Evolutionary conservation across 1,284 basidiomycete genomes (phyloP), one percentile per base, ranked within the genome.

Genomic region (Cryptococcus sp.): DNA sequence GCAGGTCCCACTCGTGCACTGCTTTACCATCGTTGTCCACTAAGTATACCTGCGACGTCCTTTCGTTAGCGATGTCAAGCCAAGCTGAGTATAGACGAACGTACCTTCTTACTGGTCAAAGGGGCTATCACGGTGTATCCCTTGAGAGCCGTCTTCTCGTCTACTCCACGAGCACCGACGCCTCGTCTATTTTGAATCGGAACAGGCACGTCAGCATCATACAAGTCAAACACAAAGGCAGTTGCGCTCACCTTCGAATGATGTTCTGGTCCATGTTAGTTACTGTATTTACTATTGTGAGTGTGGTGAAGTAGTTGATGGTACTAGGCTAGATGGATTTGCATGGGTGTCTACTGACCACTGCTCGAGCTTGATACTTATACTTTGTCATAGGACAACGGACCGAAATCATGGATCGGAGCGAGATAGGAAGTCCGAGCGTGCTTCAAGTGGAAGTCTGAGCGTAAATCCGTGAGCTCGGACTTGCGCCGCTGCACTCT

Each of bases 181-280:
- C 62, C 62, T 16, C 62, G 52, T 34, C 62, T 58, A 16, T 19
- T 34, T 13, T 7, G 8, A 34, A 6, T 22, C 13, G 20, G 41
- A 13, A 45, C 3, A 7, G 26, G 19, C 7, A 17, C 23, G 20
- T 17, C 26, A 22, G 22, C 34, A 26, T 37, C 29, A 13, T 34
- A 13, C 13, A 37, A 20, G 20, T n/a, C 7, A 47, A 7, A 5
- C n/a, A 8, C n/a, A 16, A 6, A 46, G 25, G 19, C 5, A 17
- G 37, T 23, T 3, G 20, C 6, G 47, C 56, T 49, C 29, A 58
- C 56, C 56, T 46, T 49, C 62, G 46, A 43, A 50, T 61, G 50
- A 59, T 61, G 52, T 64, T 64, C 47, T 64, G 62, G 49, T 64
- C 62, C 62, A 64, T 64, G 20, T 19, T 52, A 40, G n/a, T 25